Evolutionary conservation across 768 basidiomycete genomes (phyloP), one percentile per base, ranked within the genome.

Genomic region (Galerina sulciceps): DNA sequence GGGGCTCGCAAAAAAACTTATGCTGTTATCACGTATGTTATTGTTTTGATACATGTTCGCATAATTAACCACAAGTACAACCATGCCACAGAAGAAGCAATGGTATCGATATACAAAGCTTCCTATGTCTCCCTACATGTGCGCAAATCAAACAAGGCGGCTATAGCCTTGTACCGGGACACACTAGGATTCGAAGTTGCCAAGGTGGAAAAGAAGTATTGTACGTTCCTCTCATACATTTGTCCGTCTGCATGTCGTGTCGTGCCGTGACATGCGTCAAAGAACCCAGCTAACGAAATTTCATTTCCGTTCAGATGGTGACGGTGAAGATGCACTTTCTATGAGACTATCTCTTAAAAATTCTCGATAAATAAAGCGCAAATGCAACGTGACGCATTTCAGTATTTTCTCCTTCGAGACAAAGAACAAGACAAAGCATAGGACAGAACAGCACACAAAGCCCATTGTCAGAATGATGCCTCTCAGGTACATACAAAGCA

Each of bases 61-160:
- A 40, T 18, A 34, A 15, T 50, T 46, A 40, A 35, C n/a, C 13
- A 42, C 9, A 34, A 36, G n/a, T 8, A 23, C 49, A 9, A 50
- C 48, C 17, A 15, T 37, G 26, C 0, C 42, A 22, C 68, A 96
- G 96, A 98, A 73, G 87, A 93, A 60, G 93, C 96, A 1, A 98
- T 99, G 96, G 81, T 85, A 13, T 84, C 85, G 1, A 82, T 93
- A n/a, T 96, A 96, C 77, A 83, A 85, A 36, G 95, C 94, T 0
- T 73, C 86, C 15, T 91, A 88, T 65, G 92, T 95, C 17, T 93
- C 92, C 0, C 77, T 99, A 18, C 95, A 98, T 65, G 96, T 99
- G 26, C 84, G 96, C 45, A 92, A 94, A 75, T 94, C 93, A n/a
- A 98, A 99, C 69, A 87, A 90, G 55, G 94, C 96, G 0, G 96